Evolutionary conservation across 2,329 filamentous ascomycete species (phyloP), one percentile per base, ranked within the genome.

Genomic region (Davidsoniella eucalypti): DNA sequence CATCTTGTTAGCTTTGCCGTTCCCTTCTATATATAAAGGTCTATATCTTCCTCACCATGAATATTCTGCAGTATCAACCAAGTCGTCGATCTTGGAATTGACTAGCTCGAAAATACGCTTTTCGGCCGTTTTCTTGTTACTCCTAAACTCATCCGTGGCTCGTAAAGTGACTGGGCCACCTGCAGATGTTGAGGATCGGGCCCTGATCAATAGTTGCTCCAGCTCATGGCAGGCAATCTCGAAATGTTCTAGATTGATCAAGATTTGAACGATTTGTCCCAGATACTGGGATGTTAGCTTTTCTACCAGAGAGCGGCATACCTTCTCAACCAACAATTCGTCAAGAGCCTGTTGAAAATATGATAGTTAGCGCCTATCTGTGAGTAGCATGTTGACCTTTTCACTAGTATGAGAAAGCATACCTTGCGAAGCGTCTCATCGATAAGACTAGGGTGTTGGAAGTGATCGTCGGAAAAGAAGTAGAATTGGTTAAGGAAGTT

Each of bases 401-500:
- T 16, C 23, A 10, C 7, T 5, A 2, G 36, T n/a, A 18, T 36
- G 23, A n/a, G 2, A 39, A 14, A 23, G 53, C 59, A 53, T 65
- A 82, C 84, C 64, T 82, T 83, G 62, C 83, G 82, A 5, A 98
- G 71, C 0, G 87, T 94, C 56, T 93, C 84, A 57, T 98, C 92
- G 57, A 98, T 94, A 49, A 93, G 76, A 55, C 77, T 82, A 1
- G 87, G 84, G 56, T 94, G 85, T 55, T 92, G 83, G 61, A 96
- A 96, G 61, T 96, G 87, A 60, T 96, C 88, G 59, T 94, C 88
- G 7, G 86, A 87, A 66, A 96, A 98, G 64, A 93, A 88, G 64
- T 96, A 96, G 60, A 98, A 96, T 61, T 96, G 88, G 63, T 95
- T 95, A 53, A 96, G 70, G 63, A 98, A 96, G 64, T 95, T 95